Base-by-base conservation (phyloP, 371 early-diverging fungal genomes). In the Rhizopus sp. region DNA sequence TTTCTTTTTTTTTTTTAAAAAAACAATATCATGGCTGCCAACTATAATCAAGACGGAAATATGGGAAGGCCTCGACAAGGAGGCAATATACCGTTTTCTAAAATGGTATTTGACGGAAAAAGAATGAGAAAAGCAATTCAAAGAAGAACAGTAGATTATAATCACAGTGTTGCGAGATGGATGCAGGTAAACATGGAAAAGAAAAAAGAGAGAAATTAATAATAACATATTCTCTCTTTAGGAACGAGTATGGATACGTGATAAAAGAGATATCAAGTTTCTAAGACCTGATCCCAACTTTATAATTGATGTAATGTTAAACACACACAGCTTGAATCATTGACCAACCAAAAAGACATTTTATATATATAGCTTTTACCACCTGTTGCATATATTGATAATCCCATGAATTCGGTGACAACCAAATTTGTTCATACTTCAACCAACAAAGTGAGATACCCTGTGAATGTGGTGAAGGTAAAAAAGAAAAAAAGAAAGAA, bases 391-490 rank as follows among this genome's bases (percentile, higher is more conserved):
- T 86, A 88, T 49, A 78, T 88, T 4, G 77, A 85, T 57, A 89
- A 94, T 64, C 90, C 93, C 0, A 82, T 89, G 39, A 87, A 90
- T 48, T 90, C 92, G 4, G 82, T 96, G 3, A 86, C 97, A 0
- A 93, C 97, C 30, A 90, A 94, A 73, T 97, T 93, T 69, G 89
- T 97, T 13, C 99, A 99, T 71, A 92, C 96, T 0, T 95, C 99
- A 23, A 93, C 95, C 15, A 99, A 99, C 78, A 99, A 99, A 75
- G 85, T 91, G 41, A 73, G 95, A 60, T 96, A 91, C 69, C 99
- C 99, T 7, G 91, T 99, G 33, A 99, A 99, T 70, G 95, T 92
- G 12, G 89, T 98, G 46, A 75, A 89, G 68, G 94, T 92, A 86
- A 62, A 81, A 65, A 32, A 30, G 17, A 23, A 37, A 41, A 32